phyloP scores from a whole-genome alignment of 2,329 filamentous ascomycete species.

The Cladosporium phlei region DNA sequence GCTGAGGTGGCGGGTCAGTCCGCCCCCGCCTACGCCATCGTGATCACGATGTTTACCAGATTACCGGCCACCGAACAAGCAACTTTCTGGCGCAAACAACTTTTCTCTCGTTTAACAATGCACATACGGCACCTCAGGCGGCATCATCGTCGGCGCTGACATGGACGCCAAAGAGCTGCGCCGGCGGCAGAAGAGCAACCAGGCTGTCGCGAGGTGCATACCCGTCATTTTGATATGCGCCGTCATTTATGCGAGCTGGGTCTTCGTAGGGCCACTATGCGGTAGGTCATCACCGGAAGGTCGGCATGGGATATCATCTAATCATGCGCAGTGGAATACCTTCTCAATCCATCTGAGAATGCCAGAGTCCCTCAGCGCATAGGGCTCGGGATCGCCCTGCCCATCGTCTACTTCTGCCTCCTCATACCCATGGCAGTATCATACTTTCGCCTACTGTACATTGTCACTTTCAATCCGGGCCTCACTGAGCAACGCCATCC shows the following conservation, averaged over 20 bases:
- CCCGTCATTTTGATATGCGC: conserved; percentile 26
- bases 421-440: conserved; percentile 61
- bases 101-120: background rate
- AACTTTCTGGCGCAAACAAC: background rate
- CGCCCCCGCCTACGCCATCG: too few species aligned
- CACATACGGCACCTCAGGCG: background rate
- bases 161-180: conserved; percentile 14
- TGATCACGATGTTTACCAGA: too few species aligned
- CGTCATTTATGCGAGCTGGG: conserved; percentile 28
- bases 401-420: conserved; percentile 69
- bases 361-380: conserved; percentile 36
- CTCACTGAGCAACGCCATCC: conserved; percentile 61
- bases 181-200: conserved; percentile 13
- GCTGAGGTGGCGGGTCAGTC: too few species aligned
- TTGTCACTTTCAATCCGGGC: conserved; percentile 67
- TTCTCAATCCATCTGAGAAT: conserved; percentile 49
- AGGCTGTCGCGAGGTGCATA: conserved; percentile 22
- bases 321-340: conserved; percentile 59
- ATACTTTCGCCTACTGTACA: conserved; percentile 67
- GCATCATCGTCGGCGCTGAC: conserved; percentile 6
- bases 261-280: conserved; percentile 27
- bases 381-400: conserved; percentile 61
- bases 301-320: background rate
- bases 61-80: too few species aligned
- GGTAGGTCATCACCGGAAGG: conserved; percentile 1